Percentiles rank a stretch among this genome's conserved stretches.
phyloP scores from a whole-genome alignment of 208 protist genomes.

The Crithidia acanthocephali region DNA sequence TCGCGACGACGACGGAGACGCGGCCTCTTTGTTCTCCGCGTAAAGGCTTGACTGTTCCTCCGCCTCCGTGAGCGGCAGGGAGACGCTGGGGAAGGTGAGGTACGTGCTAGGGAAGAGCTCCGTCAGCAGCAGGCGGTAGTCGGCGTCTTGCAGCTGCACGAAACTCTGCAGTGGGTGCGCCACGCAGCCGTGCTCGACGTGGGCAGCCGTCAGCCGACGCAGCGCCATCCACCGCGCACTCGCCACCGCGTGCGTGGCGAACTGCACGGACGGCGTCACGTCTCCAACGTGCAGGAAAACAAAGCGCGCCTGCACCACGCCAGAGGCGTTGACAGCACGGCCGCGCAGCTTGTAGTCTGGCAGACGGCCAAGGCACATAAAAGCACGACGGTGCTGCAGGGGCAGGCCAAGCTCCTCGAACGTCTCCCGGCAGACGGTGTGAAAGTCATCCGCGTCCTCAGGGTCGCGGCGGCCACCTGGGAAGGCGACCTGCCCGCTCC shows the following conservation, averaged over 20 bases:
- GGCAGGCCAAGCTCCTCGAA: constrained; percentile 67
- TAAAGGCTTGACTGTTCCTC: background rate
- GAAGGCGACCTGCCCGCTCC: constrained; percentile 78
- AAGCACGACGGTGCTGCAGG: constrained; percentile 45
- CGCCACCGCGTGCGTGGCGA: constrained; percentile 60
- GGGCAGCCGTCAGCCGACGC: constrained; percentile 23
- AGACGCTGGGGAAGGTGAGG: constrained; percentile 58
- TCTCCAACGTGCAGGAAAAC: constrained; percentile 80
- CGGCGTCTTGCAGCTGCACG: constrained; percentile 46
- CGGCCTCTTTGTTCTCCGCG: background rate
- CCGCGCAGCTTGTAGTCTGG: constrained; percentile 52
- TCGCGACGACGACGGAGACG: constrained; percentile 1
- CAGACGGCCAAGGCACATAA: constrained; percentile 65
- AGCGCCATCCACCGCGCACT: constrained; percentile 73
- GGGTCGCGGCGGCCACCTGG: constrained; percentile 78
- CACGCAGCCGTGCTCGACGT: constrained; percentile 40
- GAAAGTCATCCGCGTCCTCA: constrained; percentile 67
- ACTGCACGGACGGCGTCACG: constrained; percentile 55
- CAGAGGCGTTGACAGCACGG: constrained; percentile 21
- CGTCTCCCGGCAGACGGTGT: constrained; percentile 49
- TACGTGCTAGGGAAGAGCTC: constrained; percentile 58
- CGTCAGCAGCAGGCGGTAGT: constrained; percentile 46
- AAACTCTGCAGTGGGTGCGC: constrained; percentile 60
- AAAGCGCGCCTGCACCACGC: constrained; percentile 72
- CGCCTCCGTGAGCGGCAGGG: constrained; percentile 8